Conservation (phyloP, 352 stramenopile genomes). For the Globisporangium middletonii region DNA sequence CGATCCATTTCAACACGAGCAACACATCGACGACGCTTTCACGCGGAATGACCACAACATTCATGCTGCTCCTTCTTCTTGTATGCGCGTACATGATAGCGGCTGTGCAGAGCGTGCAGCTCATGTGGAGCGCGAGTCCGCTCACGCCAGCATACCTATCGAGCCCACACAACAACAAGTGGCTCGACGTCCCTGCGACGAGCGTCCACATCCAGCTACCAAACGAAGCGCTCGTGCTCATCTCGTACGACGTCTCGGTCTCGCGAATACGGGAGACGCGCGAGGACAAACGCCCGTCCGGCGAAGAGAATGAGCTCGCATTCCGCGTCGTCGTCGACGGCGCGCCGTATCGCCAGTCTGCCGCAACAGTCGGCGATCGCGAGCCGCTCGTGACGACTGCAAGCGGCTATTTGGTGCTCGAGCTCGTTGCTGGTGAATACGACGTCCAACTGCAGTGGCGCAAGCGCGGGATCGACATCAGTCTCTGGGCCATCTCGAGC, state of each 20-base stretch:
- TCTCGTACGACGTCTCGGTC: conserved; percentile 68
- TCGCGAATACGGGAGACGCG: conserved; percentile 27
- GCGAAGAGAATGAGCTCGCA: conserved; percentile 42
- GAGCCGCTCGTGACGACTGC: conserved; percentile 44
- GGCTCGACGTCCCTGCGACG: conserved; percentile 56
- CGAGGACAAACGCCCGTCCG: not conserved
- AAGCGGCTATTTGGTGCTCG: conserved; percentile 53
- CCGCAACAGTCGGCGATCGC: conserved; percentile 49
- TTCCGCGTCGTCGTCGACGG: conserved; percentile 57
- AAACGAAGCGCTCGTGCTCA: conserved; percentile 52
- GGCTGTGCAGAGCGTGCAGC: conserved; percentile 19
- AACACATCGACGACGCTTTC: too few relatives aligned
- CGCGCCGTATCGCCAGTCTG: conserved; percentile 59
- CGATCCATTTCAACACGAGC: too few relatives aligned
- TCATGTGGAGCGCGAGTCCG: conserved; percentile 66
- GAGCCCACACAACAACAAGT: conserved; percentile 23
- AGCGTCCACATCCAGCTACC: conserved; percentile 37
- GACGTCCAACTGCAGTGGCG: conserved; percentile 61
- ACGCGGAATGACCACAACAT: too few relatives aligned
- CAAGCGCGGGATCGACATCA: conserved; percentile 43
- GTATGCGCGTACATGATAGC: not conserved
- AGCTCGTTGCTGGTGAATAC: conserved; percentile 44
- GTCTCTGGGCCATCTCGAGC: conserved; percentile 54
- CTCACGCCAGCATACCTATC: conserved; percentile 28
- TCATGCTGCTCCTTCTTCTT: not conserved